Percentiles rank a stretch among this genome's conserved stretches.
Evolutionary conservation across 208 protist species (phyloP).

Genomic region (Leishmania guyanensis): DNA sequence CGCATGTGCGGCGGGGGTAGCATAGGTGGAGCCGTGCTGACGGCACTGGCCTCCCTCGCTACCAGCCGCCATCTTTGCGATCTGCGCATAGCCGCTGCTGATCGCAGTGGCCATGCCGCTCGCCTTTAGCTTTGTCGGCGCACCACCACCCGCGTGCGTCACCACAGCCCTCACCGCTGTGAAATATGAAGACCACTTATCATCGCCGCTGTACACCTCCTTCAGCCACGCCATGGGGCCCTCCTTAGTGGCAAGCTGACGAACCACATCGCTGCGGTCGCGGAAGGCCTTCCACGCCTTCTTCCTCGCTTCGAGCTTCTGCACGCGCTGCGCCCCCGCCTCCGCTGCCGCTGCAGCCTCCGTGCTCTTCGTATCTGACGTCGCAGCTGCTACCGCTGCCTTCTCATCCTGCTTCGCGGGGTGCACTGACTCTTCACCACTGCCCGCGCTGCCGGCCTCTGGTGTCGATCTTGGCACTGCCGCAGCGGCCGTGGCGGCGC

Average conservation of each 20-base stretch:
- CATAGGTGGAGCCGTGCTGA: not conserved
- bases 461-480: not conserved
- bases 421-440: not conserved
- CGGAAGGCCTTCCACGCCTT: slow-evolving; percentile 28
- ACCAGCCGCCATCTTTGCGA: not conserved
- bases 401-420: not conserved
- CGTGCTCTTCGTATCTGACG: not conserved
- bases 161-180: slow-evolving; percentile 18
- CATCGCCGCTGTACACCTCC: slow-evolving; percentile 33
- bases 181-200: slow-evolving; percentile 29
- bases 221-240: slow-evolving; percentile 41
- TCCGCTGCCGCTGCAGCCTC: slow-evolving; percentile 3
- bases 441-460: not conserved
- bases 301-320: slow-evolving; percentile 15
- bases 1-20: not conserved
- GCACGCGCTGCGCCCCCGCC: slow-evolving; percentile 13
- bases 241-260: slow-evolving; percentile 18
- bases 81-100: not conserved
- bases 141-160: slow-evolving; percentile 3
- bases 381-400: not conserved
- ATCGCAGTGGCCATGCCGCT: slow-evolving; percentile 19
- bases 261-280: slow-evolving; percentile 25
- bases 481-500: not conserved
- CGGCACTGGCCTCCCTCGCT: not conserved
- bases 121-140: slow-evolving; percentile 20